Base-by-base conservation (phyloP, 352 stramenopile genomes). In the Globisporangium polare region DNA sequence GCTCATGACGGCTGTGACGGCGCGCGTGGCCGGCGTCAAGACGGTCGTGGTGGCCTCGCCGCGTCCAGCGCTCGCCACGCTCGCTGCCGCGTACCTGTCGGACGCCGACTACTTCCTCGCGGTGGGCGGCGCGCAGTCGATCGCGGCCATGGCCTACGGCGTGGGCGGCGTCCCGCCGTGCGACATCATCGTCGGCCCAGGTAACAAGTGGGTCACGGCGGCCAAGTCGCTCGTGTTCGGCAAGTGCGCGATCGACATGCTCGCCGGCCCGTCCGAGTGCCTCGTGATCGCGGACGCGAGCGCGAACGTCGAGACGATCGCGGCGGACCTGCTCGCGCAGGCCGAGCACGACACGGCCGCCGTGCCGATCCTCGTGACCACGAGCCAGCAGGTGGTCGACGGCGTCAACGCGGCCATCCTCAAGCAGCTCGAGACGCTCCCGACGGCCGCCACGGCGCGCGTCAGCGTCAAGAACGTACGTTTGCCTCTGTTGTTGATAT, bases 161-260 rank as follows among this genome's bases (percentile, higher is more conserved):
- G 75, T 98, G 6, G 83, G 81, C 24, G 73, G 80, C 22, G 73
- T 99, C 7, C 93, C 96, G 0, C 35, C 83, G 9, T 99, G 95
- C 71, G 97, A 99, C 79, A 97, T 99, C 63, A 98, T 99, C 69
- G 97, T 99, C 27, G 97, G 97, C 35, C 97, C 97, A 1, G 97
- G 97, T 29, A 99, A 99, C 85, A 98, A 98, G 75, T 99, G 96
- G 96, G 97, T 99, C n/a, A 99, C 97, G 10, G 97, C 97, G 1
- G 97, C 97, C 58, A 99, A 99, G 76, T 97, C 86, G 35, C 87
- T 99, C 17, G 96, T 99, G 42, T 97, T 90, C 70, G 96, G 93
- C 68, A 94, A 97, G 65, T 99, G 96, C 72, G 96, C 92, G 18
- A 99, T 99, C 73, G 97, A 99, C 80, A 99, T 99, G 97, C 77